These are phyloP conservation scores for Verticillium longisporum DNA, from an alignment of 2,329 filamentous ascomycete species.

Conservation along the genomic window DNA sequence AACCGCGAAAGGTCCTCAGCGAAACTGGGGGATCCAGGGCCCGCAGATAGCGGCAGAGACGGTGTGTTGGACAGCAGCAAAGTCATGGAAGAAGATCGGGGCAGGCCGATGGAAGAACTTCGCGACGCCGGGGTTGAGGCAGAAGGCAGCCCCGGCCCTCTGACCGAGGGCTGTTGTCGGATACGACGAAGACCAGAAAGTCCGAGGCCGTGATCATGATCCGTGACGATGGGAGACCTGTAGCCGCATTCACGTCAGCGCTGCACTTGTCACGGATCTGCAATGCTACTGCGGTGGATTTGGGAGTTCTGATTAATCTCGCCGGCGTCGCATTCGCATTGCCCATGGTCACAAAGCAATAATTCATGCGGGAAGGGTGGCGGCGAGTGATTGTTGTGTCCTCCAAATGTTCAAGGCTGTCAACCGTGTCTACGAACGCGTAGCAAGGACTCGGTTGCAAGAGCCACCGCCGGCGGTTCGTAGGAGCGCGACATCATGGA, in stretches of 20 bases:
- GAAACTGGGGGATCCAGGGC: slow-evolving; percentile 66
- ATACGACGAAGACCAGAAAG: slow-evolving; percentile 87
- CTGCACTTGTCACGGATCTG: slow-evolving; percentile 5
- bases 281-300: neutral
- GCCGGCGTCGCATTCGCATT: no score
- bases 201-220: slow-evolving; percentile 82
- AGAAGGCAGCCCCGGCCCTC: slow-evolving; percentile 58
- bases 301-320: neutral
- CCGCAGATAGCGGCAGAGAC: slow-evolving; percentile 49
- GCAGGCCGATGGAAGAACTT: slow-evolving; percentile 49
- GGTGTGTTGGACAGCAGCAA: slow-evolving; percentile 54
- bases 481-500: neutral
- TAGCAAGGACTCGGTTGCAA: neutral
- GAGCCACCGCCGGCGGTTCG: neutral
- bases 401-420: no score
- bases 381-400: no score
- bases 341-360: no score
- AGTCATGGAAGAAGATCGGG: slow-evolving; percentile 65
- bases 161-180: slow-evolving; percentile 70
- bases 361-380: neutral
- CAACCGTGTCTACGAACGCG: no score
- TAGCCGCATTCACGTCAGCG: slow-evolving; percentile 7
- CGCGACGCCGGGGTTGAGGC: slow-evolving; percentile 57
- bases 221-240: slow-evolving; percentile 75
- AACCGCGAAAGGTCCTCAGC: slow-evolving; percentile 88